These are phyloP conservation scores for Pestalotiopsis sp. DNA, from an alignment of 2,329 filamentous ascomycete genomes.

Conservation along the genomic window DNA sequence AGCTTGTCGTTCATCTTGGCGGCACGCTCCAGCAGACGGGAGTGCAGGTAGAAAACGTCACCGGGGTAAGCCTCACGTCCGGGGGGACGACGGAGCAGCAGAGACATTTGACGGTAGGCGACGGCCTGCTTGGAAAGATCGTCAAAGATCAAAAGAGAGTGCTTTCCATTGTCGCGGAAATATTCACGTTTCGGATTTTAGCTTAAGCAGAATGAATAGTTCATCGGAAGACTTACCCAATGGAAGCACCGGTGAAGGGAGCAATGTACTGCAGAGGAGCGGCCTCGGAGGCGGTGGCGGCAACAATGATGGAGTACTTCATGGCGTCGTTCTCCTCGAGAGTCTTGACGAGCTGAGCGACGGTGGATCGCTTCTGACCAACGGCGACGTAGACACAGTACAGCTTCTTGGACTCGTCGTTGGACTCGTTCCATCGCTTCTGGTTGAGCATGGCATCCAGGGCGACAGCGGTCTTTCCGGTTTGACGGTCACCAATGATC, in stretches of 20 bases:
- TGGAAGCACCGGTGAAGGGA: conserved; percentile 80
- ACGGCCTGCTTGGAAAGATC: conserved; percentile 98
- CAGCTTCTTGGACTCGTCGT: conserved; percentile 95
- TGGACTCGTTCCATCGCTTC: conserved; percentile 90
- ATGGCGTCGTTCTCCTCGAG: conserved; percentile 99
- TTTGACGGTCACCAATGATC: conserved; percentile 99
- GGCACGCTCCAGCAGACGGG: conserved; percentile 97
- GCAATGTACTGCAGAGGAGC: conserved; percentile 93
- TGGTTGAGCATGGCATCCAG: conserved; percentile 99
- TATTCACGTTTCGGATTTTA: conserved; percentile 49
- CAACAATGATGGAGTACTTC: conserved; percentile 95
- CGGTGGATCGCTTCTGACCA: conserved; percentile 98
- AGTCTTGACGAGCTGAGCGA: conserved; percentile 99
- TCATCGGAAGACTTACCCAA: neutral
- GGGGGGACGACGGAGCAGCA: conserved; percentile 94
- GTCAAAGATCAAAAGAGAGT: conserved; percentile 89
- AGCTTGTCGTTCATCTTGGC: conserved; percentile 98
- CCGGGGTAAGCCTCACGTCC: conserved; percentile 99
- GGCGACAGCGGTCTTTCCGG: conserved; percentile 98
- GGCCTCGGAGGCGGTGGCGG: conserved; percentile 96
- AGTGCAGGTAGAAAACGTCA: conserved; percentile 99
- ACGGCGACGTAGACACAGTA: conserved; percentile 99
- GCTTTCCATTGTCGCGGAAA: conserved; percentile 84
- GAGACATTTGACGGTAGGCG: conserved; percentile 98
- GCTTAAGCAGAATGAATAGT: no score